Conservation (phyloP, 441 rosid species). For the Gossypium lobatum region DNA sequence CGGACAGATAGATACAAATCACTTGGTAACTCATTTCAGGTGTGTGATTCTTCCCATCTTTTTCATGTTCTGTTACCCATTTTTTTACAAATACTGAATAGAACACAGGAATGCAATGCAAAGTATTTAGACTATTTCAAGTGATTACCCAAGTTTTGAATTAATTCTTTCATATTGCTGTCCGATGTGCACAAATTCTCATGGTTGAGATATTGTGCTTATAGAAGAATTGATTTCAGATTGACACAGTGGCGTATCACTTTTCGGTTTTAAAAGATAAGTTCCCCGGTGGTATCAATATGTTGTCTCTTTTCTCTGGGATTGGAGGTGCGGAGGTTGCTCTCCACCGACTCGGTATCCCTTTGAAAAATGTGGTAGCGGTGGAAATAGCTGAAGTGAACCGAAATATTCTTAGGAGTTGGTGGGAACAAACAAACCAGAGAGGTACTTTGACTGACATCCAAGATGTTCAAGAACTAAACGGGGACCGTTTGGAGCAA, state of each 20-base stretch:
- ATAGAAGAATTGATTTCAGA: slow-evolving; percentile 34
- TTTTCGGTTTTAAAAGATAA: slow-evolving; percentile 56
- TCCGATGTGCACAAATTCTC: background rate
- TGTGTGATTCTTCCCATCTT: slow-evolving; percentile 3
- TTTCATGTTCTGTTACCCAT: background rate
- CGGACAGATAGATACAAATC: slow-evolving; percentile 75
- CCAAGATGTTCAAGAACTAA: slow-evolving; percentile 44
- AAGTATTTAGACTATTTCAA: slow-evolving; percentile 1
- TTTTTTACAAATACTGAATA: background rate
- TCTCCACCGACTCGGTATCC: slow-evolving; percentile 64
- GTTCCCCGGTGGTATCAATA: slow-evolving; percentile 66
- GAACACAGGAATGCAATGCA: background rate
- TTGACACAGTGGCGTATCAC: slow-evolving; percentile 93
- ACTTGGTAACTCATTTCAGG: slow-evolving; percentile 94
- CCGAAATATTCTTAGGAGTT: slow-evolving; percentile 47
- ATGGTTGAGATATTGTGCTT: background rate
- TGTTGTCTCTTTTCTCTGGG: slow-evolving; percentile 85
- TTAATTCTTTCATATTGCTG: background rate
- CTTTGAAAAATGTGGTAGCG: slow-evolving; percentile 57
- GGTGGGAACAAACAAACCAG: slow-evolving; percentile 92
- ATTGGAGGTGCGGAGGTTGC: slow-evolving; percentile 98
- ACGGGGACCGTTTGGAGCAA: slow-evolving; percentile 37
- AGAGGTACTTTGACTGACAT: slow-evolving; percentile 49
- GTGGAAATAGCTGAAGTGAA: slow-evolving; percentile 71
- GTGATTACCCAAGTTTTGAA: background rate